phyloP scores from a whole-genome alignment of 1,139 yeast species.

The Geotrichum histeridarum region DNA sequence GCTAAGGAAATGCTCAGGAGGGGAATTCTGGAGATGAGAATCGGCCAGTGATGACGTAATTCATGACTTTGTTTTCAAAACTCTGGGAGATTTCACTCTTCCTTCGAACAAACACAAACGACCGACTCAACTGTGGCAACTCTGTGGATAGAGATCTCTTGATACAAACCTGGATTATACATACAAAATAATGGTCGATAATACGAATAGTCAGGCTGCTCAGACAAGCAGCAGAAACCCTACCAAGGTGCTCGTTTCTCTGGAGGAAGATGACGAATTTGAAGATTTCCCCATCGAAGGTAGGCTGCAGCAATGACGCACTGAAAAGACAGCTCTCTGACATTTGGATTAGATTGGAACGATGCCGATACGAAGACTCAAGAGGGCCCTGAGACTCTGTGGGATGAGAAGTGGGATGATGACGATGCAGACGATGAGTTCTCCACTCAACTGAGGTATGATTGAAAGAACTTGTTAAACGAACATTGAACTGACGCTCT shows the following conservation, averaged over 20 bases:
- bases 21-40: not conserved
- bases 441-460: conserved; percentile 59
- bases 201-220: not conserved
- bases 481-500: not conserved
- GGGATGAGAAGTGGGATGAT: conserved; percentile 98
- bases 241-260: conserved; percentile 45
- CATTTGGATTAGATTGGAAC: conserved; percentile 44
- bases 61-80: not conserved
- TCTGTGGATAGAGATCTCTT: not conserved
- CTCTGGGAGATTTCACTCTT: too few relatives aligned
- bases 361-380: conserved; percentile 42
- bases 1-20: not conserved
- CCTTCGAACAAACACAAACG: not conserved
- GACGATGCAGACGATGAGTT: conserved; percentile 83
- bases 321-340: conserved; percentile 1
- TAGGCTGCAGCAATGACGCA: conserved; percentile 22
- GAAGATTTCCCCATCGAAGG: conserved; percentile 91
- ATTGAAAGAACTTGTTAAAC: conserved; percentile 14
- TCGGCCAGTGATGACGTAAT: not conserved
- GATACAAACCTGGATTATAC: not conserved
- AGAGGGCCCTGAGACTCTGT: conserved; percentile 50
- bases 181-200: conserved; percentile 11
- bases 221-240: not conserved
- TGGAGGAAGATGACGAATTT: conserved; percentile 91
- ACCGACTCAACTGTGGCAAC: not conserved